A percentile compares a stretch with the other conserved stretches of the same genome.
These are phyloP conservation scores for Sicyos baderoa DNA, from an alignment of 306 rosid species.

Conservation along the genomic window DNA sequence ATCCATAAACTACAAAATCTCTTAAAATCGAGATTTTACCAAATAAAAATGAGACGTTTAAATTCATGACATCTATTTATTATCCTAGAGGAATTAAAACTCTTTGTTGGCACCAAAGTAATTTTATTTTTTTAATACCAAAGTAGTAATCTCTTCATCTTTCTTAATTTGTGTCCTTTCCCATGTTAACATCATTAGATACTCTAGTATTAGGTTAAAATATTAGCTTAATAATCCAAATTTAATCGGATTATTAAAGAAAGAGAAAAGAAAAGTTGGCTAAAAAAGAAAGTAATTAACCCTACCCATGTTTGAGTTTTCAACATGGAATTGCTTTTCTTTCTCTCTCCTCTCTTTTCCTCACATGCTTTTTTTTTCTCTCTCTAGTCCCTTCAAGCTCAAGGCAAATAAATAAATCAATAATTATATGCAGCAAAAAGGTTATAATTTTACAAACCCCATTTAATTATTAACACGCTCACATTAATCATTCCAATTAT, in stretches of 20 bases:
- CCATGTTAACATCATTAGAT: no score
- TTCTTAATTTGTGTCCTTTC: no score
- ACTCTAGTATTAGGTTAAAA: no score
- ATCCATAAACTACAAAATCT: no score
- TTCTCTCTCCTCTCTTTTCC: conserved; percentile 19
- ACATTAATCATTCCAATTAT: conserved; percentile 12
- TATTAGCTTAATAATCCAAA: background rate
- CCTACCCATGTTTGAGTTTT: conserved; percentile 11
- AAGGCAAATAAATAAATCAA: conserved; percentile 39
- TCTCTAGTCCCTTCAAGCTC: conserved; percentile 43
- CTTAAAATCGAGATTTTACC: no score
- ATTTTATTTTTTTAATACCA: no score
- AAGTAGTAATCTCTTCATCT: no score
- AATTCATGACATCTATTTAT: no score
- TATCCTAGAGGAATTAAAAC: no score
- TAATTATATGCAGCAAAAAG: conserved; percentile 20
- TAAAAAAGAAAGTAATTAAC: background rate
- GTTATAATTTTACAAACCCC: conserved; percentile 10
- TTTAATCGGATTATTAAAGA: background rate
- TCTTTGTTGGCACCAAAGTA: no score
- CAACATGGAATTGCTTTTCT: conserved; percentile 27
- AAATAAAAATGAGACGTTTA: no score
- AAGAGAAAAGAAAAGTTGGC: background rate
- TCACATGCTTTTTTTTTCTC: conserved; percentile 22
- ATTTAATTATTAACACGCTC: conserved; percentile 20